Conservation (phyloP, 345 rosid genomes). For the Arabidopsis suecica region DNA sequence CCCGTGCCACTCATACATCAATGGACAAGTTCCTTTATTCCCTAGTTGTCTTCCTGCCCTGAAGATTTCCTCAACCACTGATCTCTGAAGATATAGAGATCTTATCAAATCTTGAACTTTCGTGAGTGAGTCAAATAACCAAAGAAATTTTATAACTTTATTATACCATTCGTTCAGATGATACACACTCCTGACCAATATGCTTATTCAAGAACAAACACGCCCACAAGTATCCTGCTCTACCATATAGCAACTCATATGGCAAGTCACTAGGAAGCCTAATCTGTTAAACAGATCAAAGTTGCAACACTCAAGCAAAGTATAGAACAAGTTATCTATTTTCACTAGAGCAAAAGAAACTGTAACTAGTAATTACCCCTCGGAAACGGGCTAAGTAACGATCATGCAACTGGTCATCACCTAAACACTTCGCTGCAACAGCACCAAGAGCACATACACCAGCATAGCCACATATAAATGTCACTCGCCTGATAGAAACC, state of each 20-base stretch:
- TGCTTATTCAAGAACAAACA: constrained; percentile 64
- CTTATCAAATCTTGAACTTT: background rate
- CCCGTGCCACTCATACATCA: constrained; percentile 79
- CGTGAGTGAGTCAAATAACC: background rate
- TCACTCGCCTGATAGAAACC: constrained; percentile 52
- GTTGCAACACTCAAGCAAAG: background rate
- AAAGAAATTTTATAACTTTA: background rate
- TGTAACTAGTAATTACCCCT: constrained; percentile 46
- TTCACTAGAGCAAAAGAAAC: constrained; percentile 8
- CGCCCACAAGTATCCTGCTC: constrained; percentile 74
- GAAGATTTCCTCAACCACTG: constrained; percentile 60
- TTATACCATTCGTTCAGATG: constrained; percentile 57
- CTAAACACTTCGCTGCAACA: constrained; percentile 59
- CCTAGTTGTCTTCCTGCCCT: constrained; percentile 54
- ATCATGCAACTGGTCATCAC: constrained; percentile 46
- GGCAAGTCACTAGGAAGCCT: constrained; percentile 55
- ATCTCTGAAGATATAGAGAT: constrained; percentile 42
- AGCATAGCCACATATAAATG: constrained; percentile 67
- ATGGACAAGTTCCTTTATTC: constrained; percentile 50
- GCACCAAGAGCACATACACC: constrained; percentile 81
- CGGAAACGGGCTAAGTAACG: constrained; percentile 52
- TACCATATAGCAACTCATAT: constrained; percentile 67
- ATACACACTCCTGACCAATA: constrained; percentile 51
- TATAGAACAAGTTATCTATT: background rate
- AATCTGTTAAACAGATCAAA: constrained; percentile 50